Evolutionary conservation across 257 asterid genomes (phyloP), one percentile per base, ranked within the genome.

Genomic region (Solanum arcanum): DNA sequence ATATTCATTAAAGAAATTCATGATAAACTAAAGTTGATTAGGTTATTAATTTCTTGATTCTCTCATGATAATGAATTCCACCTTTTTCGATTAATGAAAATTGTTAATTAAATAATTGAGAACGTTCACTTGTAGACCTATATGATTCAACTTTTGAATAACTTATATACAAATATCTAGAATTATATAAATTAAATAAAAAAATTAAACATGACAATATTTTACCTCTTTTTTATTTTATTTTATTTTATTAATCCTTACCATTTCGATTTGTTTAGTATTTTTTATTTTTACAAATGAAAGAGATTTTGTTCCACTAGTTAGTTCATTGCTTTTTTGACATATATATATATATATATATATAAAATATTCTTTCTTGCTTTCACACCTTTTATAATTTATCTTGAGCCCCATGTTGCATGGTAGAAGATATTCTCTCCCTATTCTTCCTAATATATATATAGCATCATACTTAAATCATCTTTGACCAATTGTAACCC

Each of bases 1-100:
- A 72, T 92, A 72, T 86, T 91, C 89, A 88, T 42, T 85, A 13
- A 60, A 60, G 46, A 90, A 91, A 13, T 77, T 56, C 64, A 56
- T 76, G 21, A 41, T 75, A 90, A 25, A 90, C 49, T 83, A 87
- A n/a, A 76, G 60, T 42, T 46, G 84, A 76, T n/a, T 9, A 72
- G 9, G 83, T 25, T 90, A 91, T 83, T 80, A 72, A 72, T 33
- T 27, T 46, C 72, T 89, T 68, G 72, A 59, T 59, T 20, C 31
- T 49, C 21, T 72, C 25, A 16, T 33, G 42, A 31, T 37, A 31
- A 31, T 20, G 44, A 31, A 70, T 70, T 33, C 23, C 8, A 33
- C 77, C 25, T 70, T 70, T 11, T 33, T 18, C n/a, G 42, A 18
- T 35, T 73, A 73, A 33, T 27, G 18, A 29, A 12, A 49, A 56